Conservation (phyloP, 495 filamentous ascomycete species). For the Thozetella sp. region DNA sequence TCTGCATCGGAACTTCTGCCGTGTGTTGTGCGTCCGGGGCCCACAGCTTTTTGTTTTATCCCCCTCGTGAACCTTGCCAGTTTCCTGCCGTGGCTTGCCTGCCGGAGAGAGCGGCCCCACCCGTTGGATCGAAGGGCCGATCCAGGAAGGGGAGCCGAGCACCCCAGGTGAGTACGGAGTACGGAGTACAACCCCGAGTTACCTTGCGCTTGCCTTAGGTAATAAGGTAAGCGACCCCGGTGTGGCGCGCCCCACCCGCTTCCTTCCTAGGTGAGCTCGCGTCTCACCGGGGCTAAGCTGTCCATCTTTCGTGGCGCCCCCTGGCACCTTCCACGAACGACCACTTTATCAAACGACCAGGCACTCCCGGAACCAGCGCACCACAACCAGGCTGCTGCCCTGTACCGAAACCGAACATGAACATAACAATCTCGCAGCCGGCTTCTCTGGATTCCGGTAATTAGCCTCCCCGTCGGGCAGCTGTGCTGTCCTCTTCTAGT, state of each 20-base stretch:
- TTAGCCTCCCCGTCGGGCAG: constrained; percentile 9
- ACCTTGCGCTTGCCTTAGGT: no score
- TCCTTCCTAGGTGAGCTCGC: no score
- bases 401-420: constrained; percentile 33
- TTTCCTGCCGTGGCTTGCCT: not conserved
- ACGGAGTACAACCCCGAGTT: no score
- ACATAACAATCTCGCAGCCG: constrained; percentile 36
- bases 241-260: no score
- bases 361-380: no score
- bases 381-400: not conserved
- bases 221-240: no score
- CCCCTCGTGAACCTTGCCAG: not conserved
- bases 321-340: no score
- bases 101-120: not conserved
- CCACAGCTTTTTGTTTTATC: not conserved
- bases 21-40: not conserved
- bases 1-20: not conserved
- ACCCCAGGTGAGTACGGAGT: not conserved
- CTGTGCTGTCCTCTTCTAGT: not conserved
- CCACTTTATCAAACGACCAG: no score
- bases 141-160: not conserved
- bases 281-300: no score
- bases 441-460: constrained; percentile 54
- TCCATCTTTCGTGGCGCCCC: no score
- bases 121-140: no score